Conservation (phyloP, 495 filamentous ascomycete genomes). For the Annulohypoxylon nitens region DNA sequence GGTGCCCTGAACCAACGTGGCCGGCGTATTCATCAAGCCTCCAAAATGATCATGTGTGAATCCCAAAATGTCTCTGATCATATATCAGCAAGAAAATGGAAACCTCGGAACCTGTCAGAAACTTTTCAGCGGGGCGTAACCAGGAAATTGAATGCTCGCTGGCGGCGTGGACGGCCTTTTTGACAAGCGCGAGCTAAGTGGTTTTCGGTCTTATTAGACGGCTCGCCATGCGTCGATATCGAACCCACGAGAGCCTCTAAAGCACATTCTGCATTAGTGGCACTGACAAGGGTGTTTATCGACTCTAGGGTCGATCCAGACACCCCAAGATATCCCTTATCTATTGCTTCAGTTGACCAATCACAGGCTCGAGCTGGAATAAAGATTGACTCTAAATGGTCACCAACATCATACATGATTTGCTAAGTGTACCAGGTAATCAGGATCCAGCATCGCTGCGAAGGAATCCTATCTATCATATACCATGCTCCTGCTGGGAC, state of each 20-base stretch:
- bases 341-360: conserved; percentile 43
- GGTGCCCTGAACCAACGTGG: conserved; percentile 11
- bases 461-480: conserved; percentile 37
- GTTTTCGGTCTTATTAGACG: conserved; percentile 33
- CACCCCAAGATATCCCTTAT: conserved; percentile 44
- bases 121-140: conserved; percentile 14
- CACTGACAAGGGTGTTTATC: conserved; percentile 33
- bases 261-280: conserved; percentile 41
- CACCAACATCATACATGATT: conserved; percentile 41
- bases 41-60: conserved; percentile 15
- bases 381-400: conserved; percentile 42
- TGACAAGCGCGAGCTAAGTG: conserved; percentile 21
- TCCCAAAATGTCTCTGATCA: conserved; percentile 8
- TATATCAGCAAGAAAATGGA: conserved; percentile 10
- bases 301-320: conserved; percentile 33
- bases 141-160: conserved; percentile 7
- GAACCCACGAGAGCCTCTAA: conserved; percentile 39
- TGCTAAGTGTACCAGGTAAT: conserved; percentile 46
- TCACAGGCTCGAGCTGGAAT: conserved; percentile 27
- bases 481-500: conserved; percentile 29
- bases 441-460: conserved; percentile 25
- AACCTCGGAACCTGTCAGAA: conserved; percentile 8
- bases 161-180: conserved; percentile 12
- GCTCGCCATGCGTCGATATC: conserved; percentile 28
- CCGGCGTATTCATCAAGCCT: conserved; percentile 19